Conservation (phyloP, 73 alveolate species). For the Blepharisma stoltei region DNA sequence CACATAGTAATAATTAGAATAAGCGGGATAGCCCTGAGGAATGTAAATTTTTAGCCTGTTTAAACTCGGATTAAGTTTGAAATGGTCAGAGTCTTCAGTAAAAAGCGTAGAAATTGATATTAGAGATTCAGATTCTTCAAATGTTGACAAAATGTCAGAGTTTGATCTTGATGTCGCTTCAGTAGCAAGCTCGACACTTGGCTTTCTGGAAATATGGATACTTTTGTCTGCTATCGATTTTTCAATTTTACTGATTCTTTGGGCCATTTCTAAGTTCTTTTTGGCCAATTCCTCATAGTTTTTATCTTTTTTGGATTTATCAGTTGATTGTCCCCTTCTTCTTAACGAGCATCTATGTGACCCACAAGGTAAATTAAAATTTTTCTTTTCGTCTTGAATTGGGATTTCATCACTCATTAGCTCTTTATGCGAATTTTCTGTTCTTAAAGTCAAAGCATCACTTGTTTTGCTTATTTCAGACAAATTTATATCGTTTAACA, state of each 20-base stretch:
- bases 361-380: too few relatives aligned
- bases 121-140: conserved; percentile 4
- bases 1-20: background rate
- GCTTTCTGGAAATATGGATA: background rate
- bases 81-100: conserved; percentile 4
- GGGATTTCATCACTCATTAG: too few relatives aligned
- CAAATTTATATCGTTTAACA: too few relatives aligned
- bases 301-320: background rate
- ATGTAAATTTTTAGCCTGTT: background rate
- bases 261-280: background rate
- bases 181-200: background rate
- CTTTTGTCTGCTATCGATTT: background rate
- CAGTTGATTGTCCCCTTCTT: too few relatives aligned
- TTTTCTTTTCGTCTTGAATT: too few relatives aligned
- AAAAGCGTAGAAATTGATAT: conserved; percentile 16
- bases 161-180: background rate
- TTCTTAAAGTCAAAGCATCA: too few relatives aligned
- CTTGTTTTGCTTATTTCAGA: too few relatives aligned
- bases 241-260: background rate
- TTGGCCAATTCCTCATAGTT: background rate
- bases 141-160: background rate
- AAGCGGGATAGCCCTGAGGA: conserved; percentile 26
- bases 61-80: background rate
- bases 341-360: too few relatives aligned
- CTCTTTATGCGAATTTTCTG: too few relatives aligned